Evolutionary conservation across 176 grass and related monocot genomes (phyloP), one percentile per base, ranked within the genome.

Genomic region (Microstegium vimineum): DNA sequence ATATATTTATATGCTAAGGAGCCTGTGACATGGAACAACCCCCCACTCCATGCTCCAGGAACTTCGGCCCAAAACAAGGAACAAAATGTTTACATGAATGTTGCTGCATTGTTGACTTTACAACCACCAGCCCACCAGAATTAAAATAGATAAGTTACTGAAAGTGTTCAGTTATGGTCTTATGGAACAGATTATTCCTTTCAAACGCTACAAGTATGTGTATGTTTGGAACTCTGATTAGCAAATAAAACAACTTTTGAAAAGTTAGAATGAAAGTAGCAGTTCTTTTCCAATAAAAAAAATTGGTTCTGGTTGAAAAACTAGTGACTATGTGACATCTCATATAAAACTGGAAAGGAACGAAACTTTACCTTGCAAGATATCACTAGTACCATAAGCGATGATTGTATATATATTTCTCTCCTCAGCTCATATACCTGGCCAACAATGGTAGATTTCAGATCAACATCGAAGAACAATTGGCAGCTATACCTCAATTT

Each of bases 281-380:
- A n/a, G 23, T 30, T 51, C 18, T 54, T 86, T 73, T 45, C 14
- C 22, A 30, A 57, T 47, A 28, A 27, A 73, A n/a, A 47, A 49
- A 49, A 36, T 52, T 26, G 17, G 23, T 66, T 64, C 5, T 26
- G 4, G 10, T 67, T 49, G 10, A 68, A 66, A 75, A 4, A 13
- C 30, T 31, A 33, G 14, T 10, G 52, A 41, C 15, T 65, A 71
- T 69, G 31, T 71, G 76, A 66, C 33, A 87, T 72, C 14, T 70
- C 23, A 79, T 59, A 82, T 43, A 86, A 42, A 49, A 75, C 41
- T 76, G 20, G 76, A 33, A 66, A 74, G 30, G 22, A 68, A 62
- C 26, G 41, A 59, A 82, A 79, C 18, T 52, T 71, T 90, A 99
- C 97, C 97, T 99, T 99, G 69, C 87, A 92, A 71, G 97, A 92